Conservation (phyloP, 2,329 filamentous ascomycete genomes). For the Colletotrichum salicis region DNA sequence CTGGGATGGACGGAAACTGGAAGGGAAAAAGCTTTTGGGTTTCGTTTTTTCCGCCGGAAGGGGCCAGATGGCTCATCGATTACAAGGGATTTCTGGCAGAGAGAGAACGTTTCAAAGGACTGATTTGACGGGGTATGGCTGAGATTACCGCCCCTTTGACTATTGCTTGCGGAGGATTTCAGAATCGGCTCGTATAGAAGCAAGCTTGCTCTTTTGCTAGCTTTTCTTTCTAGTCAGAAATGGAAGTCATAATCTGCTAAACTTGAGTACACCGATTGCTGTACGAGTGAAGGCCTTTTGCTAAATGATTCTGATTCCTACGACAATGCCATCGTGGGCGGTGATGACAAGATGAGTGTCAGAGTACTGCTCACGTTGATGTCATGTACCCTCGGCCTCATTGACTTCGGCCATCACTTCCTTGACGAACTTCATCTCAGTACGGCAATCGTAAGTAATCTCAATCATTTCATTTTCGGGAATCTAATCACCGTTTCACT, state of each 20-base stretch:
- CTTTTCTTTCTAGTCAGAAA: neutral
- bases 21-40: neutral
- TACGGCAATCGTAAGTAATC: neutral
- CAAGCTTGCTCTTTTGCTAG: neutral
- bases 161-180: neutral
- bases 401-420: neutral
- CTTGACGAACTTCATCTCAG: neutral
- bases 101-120: neutral
- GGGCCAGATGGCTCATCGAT: neutral
- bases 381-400: neutral
- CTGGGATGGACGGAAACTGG: neutral
- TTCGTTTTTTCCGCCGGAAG: neutral
- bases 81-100: neutral
- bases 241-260: neutral
- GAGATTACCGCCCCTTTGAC: neutral
- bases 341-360: neutral
- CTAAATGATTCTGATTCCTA: neutral
- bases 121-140: neutral
- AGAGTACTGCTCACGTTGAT: neutral
- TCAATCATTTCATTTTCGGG: slow-evolving; percentile 16
- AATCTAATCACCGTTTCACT: slow-evolving; percentile 12
- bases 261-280: neutral
- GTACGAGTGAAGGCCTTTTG: neutral
- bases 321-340: neutral
- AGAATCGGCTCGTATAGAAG: neutral